Conservation (phyloP, 2,329 filamentous ascomycete genomes). For the Exophiala spinifera region DNA sequence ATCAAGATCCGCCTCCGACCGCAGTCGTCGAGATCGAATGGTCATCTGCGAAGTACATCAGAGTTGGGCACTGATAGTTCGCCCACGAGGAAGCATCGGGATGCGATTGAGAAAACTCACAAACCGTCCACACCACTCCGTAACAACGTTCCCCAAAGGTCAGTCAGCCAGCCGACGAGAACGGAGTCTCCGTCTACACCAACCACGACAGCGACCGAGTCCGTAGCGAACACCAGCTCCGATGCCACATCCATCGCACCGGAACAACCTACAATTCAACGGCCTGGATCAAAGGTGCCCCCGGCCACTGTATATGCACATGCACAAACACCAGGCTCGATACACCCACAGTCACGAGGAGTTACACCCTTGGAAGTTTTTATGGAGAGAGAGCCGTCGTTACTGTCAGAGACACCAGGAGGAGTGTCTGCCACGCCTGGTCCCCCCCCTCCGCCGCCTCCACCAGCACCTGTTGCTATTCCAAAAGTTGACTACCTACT, state of each 20-base stretch:
- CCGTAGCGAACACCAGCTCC: slow-evolving; percentile 32
- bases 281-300: slow-evolving; percentile 26
- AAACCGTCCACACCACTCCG: slow-evolving; percentile 33
- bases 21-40: slow-evolving; percentile 42
- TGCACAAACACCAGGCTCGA: slow-evolving; percentile 2
- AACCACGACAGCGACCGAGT: slow-evolving; percentile 35
- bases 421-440: slow-evolving; percentile 45
- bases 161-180: slow-evolving; percentile 36
- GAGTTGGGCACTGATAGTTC: slow-evolving; percentile 37
- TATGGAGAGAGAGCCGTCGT: slow-evolving; percentile 32
- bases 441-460: slow-evolving; percentile 72
- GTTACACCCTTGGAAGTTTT: slow-evolving; percentile 38
- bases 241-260: slow-evolving; percentile 47
- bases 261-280: slow-evolving; percentile 37
- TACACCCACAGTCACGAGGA: slow-evolving; percentile 18
- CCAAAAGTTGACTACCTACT: slow-evolving; percentile 90
- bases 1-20: slow-evolving; percentile 38
- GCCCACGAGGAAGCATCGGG: slow-evolving; percentile 33
- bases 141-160: slow-evolving; percentile 29
- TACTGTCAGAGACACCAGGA: slow-evolving; percentile 29
- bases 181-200: slow-evolving; percentile 37
- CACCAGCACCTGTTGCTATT: slow-evolving; percentile 62
- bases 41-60: slow-evolving; percentile 39
- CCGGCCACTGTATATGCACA: slow-evolving; percentile 1
- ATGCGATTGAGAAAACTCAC: slow-evolving; percentile 38